Evolutionary conservation across 352 stramenopile species (phyloP), one percentile per base, ranked within the genome.

Genomic region (Globisporangium echinulatum): DNA sequence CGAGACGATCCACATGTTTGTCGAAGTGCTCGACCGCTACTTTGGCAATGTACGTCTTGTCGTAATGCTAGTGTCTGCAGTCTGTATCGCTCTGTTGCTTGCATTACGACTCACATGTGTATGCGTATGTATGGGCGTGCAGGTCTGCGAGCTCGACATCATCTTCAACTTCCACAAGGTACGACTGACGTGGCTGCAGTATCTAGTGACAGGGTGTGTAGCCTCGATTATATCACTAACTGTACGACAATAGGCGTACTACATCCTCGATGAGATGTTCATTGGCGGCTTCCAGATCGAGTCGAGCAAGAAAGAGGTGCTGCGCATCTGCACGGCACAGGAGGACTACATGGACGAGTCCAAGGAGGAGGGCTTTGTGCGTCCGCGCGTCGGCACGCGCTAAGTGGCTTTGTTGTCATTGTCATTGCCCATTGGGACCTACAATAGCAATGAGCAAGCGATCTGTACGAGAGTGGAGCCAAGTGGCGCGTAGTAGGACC

Each of bases 81-180:
- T 33, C 25, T 33, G 8, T 43, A 11, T 36, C 8, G 46, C 37
- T 40, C 54, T 54, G 10, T 49, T 65, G 44, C n/a, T 80, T 71
- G 68, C 75, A 58, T 85, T 84, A 15, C 43, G n/a, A 11, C 25
- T 46, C 14, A 25, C 43, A 9, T 5, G n/a, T 7, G 25, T 59
- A 37, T 66, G 38, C 54, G n/a, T 13, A 33, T 33, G 25, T 3
- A 33, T 33, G 25, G 1, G 1, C 25, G 25, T 42, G 39, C 53
- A 92, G 87, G 87, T 90, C 56, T 96, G 87, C 56, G 89, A 97
- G 69, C 72, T 97, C 50, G 90, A 99, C 72, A 99, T 99, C 75
- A 99, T 99, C 57, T 99, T 99, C 81, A 99, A 99, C 81, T 99
- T 99, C 77, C 97, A 99, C 82, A 99, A 99, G 85, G 78, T 87